Evolutionary conservation across 129 eudicot genomes (phyloP), one percentile per base, ranked within the genome.

Genomic region (sunflower (Helianthus annuus)): DNA sequence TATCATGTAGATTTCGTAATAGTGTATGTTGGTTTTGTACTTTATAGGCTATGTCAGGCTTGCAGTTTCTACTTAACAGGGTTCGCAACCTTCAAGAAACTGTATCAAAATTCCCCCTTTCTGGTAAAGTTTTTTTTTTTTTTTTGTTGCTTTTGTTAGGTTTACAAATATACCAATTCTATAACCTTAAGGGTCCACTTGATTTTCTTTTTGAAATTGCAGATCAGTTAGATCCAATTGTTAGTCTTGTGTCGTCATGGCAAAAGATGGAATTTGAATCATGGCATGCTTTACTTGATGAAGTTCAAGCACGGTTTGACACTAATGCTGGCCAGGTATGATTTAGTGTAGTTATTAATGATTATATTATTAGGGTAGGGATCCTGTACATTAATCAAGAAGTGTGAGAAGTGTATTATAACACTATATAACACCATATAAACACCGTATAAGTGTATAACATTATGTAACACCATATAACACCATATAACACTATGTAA

Each of bases 201-300:
- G 17, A 49, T 40, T 77, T 2, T 38, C 15, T 7, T 45, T 42
- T 58, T 70, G 54, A 52, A 52, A 22, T 53, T 70, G 45, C 80
- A 91, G 97, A 82, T 61, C 84, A 86, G 65, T 38, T 88, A 22
- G 86, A 90, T 40, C 91, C 94, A 14, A 83, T 95, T 65, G 51
- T 83, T 48, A 68, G 54, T 58, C 81, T 90, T 62, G 89, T 87
- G 15, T 95, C 91, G 22, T 86, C 90, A 13, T 90, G 92, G 92
- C 89, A 90, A 74, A 95, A 83, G 79, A 79, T 95, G 88, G 99
- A 95, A 82, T 86, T 86, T 48, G 96, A 86, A 45, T 81, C 91
- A 62, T 90, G 99, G 97, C 91, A 89, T 75, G 76, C 91, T 19
- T 76, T 88, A 81, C 94, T 95, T 64, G 86, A 88, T 80, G 99